phyloP scores from a whole-genome alignment of 768 basidiomycete genomes.

The Trametes elegans region DNA sequence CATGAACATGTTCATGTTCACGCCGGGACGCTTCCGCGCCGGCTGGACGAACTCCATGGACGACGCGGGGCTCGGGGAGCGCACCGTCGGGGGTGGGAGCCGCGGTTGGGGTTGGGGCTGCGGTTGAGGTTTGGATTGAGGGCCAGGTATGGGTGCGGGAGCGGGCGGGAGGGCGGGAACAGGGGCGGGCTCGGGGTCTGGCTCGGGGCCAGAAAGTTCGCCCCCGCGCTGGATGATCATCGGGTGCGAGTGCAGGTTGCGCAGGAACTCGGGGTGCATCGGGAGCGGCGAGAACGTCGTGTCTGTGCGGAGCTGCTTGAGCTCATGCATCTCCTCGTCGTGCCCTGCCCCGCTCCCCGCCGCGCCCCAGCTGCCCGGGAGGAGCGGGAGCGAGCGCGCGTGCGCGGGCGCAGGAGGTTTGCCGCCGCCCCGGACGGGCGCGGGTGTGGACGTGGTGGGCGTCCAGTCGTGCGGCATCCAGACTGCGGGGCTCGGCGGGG shows the following conservation, averaged over 20 bases:
- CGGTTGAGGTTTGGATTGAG: no score
- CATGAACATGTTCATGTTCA: neutral
- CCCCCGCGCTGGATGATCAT: slow-evolving; percentile 13
- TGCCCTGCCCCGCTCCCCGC: neutral
- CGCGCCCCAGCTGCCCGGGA: neutral
- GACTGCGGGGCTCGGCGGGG: slow-evolving; percentile 15
- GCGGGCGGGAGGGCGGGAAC: no score
- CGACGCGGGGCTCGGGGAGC: slow-evolving; percentile 14
- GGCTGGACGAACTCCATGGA: slow-evolving; percentile 14
- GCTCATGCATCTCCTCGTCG: neutral
- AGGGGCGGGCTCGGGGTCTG: no score
- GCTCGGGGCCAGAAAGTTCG: no score
- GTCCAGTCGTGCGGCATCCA: slow-evolving; percentile 19
- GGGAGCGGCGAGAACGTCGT: slow-evolving; percentile 12
- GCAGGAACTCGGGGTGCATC: slow-evolving; percentile 16
- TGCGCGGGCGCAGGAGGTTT: neutral
- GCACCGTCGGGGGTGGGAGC: neutral
- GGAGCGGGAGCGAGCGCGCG: slow-evolving; percentile 11
- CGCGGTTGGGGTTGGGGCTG: no score
- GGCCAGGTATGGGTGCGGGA: no score
- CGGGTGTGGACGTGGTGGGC: neutral
- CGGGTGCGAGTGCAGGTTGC: slow-evolving; percentile 14
- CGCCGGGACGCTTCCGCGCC: neutral
- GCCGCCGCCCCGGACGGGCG: neutral
- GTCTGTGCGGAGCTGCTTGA: slow-evolving; percentile 5